Evolutionary conservation across 2,329 filamentous ascomycete genomes (phyloP), one percentile per base, ranked within the genome.

Genomic region (Arthrobotrys megalospora): DNA sequence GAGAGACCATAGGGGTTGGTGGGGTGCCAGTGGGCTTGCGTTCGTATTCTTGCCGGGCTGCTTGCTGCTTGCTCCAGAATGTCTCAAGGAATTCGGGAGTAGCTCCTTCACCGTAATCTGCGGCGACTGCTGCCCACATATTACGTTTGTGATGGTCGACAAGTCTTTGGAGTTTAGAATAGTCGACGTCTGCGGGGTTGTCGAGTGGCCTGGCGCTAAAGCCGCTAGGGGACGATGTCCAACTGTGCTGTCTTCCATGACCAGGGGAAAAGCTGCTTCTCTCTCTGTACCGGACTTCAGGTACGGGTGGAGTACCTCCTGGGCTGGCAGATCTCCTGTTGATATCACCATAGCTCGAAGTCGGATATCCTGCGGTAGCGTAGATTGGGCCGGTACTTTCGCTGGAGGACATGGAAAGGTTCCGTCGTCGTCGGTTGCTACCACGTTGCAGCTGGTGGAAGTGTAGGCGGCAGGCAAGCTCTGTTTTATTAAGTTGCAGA

Each of bases 361-460:
- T 85, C 38, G 86, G 83, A 12, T 85, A 83, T 82, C 88, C 83
- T 80, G 87, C 83, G 6, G 89, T 87, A 14, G 89, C 88, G 82
- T 87, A 86, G 65, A 82, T 70, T 66, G 81, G 75, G 79, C 55
- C 86, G 68, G 83, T 86, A 14, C 81, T 84, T n/a, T 89, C 90
- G 43, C 87, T 88, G 1, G 90, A 91, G 1, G 90, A 91, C 77
- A 91, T 87, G 14, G 92, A 94, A 28, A 89, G 88, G 76, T 90
- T 91, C 76, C 92, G 89, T 87, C 93, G 93, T 83, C 92, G 91
- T 82, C 92, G 91, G 85, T 92, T 93, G 86, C 89, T 93, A 75
- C 92, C 92, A 83, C 94, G 92, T 80, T 91, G 93, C 80, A 96
- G 88, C 83, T 96, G 93, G 83, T 96, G 93, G 83, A 93, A 95